Percentiles rank a stretch among this genome's conserved stretches.
Evolutionary conservation across 2,329 filamentous ascomycete species (phyloP).

Genomic region (Pseudocercospora pini-densiflorae): DNA sequence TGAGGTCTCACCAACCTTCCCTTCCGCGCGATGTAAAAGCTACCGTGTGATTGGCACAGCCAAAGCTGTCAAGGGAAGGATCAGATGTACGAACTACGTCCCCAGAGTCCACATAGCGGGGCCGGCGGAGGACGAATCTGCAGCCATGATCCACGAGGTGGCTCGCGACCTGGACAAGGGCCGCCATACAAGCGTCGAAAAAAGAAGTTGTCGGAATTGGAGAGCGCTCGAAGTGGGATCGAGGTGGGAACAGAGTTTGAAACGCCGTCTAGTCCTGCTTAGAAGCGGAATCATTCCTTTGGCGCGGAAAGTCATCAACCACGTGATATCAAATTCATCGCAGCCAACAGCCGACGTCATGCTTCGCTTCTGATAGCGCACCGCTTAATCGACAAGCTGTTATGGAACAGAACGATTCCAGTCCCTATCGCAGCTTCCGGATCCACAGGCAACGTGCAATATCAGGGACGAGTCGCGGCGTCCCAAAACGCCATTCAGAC

Average conservation of each 20-base stretch:
- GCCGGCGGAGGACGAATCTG: neutral
- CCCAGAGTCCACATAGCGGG: constrained; percentile 2
- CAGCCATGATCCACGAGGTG: neutral
- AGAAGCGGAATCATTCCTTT: neutral
- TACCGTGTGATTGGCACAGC: constrained; percentile 20
- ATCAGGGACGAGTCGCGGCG: neutral
- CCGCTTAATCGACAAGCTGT: neutral
- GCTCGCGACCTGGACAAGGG: neutral
- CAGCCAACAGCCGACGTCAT: neutral
- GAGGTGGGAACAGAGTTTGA: constrained; percentile 4
- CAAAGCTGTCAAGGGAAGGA: neutral
- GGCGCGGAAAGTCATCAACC: neutral
- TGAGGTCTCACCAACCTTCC: constrained; percentile 5
- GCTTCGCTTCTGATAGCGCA: neutral
- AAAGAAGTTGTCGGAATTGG: neutral
- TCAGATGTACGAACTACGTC: constrained; percentile 7
- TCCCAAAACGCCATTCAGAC: neutral
- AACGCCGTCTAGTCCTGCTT: neutral
- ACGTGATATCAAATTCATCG: neutral
- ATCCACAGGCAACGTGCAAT: too few relatives aligned
- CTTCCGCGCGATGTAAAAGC: constrained; percentile 24
- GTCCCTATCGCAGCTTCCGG: neutral
- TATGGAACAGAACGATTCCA: neutral
- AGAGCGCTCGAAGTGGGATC: neutral
- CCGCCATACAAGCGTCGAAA: neutral